A percentile compares a stretch with the other conserved stretches of the same genome.
These are phyloP conservation scores for Ophiostoma sp. DNA, from an alignment of 2,329 filamentous ascomycete species.

Conservation along the genomic window DNA sequence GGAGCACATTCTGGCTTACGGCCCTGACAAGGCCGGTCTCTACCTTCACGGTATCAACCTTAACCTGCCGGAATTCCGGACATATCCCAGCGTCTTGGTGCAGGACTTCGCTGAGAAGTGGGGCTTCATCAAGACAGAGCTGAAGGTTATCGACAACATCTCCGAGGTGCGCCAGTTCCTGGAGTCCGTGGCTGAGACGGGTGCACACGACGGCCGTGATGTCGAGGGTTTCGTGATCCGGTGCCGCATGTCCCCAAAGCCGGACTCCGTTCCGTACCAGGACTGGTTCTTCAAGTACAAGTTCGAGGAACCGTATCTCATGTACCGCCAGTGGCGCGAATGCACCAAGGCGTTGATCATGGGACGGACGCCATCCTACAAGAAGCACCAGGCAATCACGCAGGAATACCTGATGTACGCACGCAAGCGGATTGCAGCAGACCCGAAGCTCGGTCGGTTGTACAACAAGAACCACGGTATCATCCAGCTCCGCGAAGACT, in stretches of 20 bases:
- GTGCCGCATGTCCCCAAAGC: slow-evolving; percentile 67
- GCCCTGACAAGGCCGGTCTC: slow-evolving; percentile 76
- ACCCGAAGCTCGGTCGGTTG: slow-evolving; percentile 65
- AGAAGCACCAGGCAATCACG: slow-evolving; percentile 86
- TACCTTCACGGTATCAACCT: slow-evolving; percentile 96
- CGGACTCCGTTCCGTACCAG: slow-evolving; percentile 57
- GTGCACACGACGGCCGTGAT: slow-evolving; percentile 84
- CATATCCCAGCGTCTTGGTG: slow-evolving; percentile 78
- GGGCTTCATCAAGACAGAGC: slow-evolving; percentile 89
- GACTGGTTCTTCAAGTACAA: slow-evolving; percentile 99
- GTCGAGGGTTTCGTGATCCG: slow-evolving; percentile 97
- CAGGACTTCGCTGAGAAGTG: slow-evolving; percentile 87
- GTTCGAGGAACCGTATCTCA: slow-evolving; percentile 96
- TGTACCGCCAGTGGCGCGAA: slow-evolving; percentile 99
- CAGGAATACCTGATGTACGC: slow-evolving; percentile 87
- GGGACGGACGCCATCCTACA: slow-evolving; percentile 71
- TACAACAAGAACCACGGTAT: slow-evolving; percentile 94
- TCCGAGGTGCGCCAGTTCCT: slow-evolving; percentile 75
- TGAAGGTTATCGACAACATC: slow-evolving; percentile 74
- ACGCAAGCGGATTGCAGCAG: slow-evolving; percentile 66
- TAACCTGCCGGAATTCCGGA: slow-evolving; percentile 89
- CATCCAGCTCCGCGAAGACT: slow-evolving; percentile 85
- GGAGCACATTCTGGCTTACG: slow-evolving; percentile 93
- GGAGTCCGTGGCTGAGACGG: slow-evolving; percentile 81
- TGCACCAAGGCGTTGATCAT: slow-evolving; percentile 87